These are phyloP conservation scores for Aegilops sharonensis DNA, from an alignment of 176 grass and related monocot genomes.

Conservation along the genomic window DNA sequence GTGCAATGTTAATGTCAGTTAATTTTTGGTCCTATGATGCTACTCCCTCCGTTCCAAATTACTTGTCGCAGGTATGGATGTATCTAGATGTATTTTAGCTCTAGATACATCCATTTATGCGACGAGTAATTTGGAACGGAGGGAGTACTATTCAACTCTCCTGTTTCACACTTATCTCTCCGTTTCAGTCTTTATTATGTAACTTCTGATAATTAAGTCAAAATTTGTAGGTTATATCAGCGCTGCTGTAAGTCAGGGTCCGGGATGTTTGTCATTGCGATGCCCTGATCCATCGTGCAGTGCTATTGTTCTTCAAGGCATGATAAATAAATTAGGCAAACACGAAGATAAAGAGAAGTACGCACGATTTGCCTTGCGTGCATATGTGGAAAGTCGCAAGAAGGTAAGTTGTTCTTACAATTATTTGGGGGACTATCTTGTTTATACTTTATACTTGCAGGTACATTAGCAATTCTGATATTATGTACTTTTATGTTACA, in stretches of 20 bases:
- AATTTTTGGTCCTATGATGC: neutral
- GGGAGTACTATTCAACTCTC: neutral
- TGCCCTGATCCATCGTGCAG: constrained; percentile 88
- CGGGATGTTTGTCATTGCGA: constrained; percentile 82
- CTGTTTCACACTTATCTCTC: neutral
- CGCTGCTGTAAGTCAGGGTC: constrained; percentile 67
- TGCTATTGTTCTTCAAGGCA: constrained; percentile 57
- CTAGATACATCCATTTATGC: too few species aligned
- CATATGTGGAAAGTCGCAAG: constrained; percentile 89
- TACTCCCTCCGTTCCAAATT: too few species aligned
- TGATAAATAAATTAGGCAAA: constrained; percentile 69
- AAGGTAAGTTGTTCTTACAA: constrained; percentile 44
- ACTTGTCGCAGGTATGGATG: too few species aligned
- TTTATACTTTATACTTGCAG: constrained; percentile 7
- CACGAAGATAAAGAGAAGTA: constrained; percentile 65
- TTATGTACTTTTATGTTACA: neutral
- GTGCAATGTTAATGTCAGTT: neutral
- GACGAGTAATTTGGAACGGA: too few species aligned
- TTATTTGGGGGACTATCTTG: constrained; percentile 15
- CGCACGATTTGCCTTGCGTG: constrained; percentile 68
- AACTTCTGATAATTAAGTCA: constrained; percentile 19
- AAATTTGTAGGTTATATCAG: constrained; percentile 73
- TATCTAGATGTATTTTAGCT: too few species aligned
- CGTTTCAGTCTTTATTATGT: neutral
- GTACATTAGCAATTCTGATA: constrained; percentile 16